These are phyloP conservation scores for Volutella citrinella DNA, from an alignment of 2,329 filamentous ascomycete genomes.

Conservation along the genomic window DNA sequence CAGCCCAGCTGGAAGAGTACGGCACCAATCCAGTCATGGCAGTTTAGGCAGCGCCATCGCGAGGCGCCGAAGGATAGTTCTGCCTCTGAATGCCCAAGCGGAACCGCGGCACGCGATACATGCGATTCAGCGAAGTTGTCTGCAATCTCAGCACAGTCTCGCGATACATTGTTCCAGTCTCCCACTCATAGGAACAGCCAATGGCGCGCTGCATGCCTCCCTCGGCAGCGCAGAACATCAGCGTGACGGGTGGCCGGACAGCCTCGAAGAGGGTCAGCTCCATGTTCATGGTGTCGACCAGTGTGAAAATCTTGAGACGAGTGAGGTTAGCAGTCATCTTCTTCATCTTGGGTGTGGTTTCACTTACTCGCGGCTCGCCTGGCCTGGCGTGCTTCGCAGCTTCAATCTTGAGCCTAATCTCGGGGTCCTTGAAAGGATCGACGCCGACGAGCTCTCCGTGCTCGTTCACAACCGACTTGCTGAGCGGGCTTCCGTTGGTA, in stretches of 20 bases:
- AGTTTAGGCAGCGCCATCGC: too few relatives aligned
- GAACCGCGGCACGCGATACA: constrained; percentile 23
- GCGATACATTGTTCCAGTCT: constrained; percentile 24
- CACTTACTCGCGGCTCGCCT: constrained; percentile 26
- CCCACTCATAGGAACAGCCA: constrained; percentile 26
- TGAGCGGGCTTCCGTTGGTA: constrained; percentile 26
- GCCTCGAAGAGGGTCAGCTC: constrained; percentile 33
- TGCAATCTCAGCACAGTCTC: constrained; percentile 24
- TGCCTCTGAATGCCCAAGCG: constrained; percentile 23
- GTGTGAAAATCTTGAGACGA: constrained; percentile 33
- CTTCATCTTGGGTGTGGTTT: too few relatives aligned
- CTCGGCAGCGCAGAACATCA: constrained; percentile 26
- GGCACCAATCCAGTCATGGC: too few relatives aligned
- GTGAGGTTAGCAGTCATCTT: constrained; percentile 8
- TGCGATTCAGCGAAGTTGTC: constrained; percentile 21
- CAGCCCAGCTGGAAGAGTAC: too few relatives aligned
- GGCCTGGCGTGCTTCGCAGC: constrained; percentile 24
- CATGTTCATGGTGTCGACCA: constrained; percentile 36
- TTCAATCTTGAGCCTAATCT: constrained; percentile 23
- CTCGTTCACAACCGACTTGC: constrained; percentile 22
- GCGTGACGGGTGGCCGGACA: constrained; percentile 20
- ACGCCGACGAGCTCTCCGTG: constrained; percentile 24
- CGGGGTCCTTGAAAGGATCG: constrained; percentile 23
- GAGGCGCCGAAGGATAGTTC: constrained; percentile 16
- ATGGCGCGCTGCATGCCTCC: constrained; percentile 26